Evolutionary conservation across 352 stramenopile genomes (phyloP).

Genomic region (Pythium sp.): DNA sequence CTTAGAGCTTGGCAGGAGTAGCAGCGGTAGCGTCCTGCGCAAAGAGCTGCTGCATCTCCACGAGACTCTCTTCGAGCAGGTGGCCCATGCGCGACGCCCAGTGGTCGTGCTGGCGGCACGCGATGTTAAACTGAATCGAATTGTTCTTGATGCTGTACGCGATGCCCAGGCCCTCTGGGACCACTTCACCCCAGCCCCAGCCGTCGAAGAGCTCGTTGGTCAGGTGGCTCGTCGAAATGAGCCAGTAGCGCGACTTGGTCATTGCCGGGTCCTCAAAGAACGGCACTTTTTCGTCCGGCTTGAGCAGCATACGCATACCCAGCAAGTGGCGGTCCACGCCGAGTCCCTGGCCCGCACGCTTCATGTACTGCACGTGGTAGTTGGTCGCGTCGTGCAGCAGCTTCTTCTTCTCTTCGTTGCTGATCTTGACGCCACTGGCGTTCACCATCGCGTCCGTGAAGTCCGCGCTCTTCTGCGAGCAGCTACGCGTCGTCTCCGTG

Average conservation of each 20-base stretch:
- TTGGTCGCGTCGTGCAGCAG: slow-evolving; percentile 42
- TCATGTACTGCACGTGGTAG: slow-evolving; percentile 67
- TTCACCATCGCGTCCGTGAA: slow-evolving; percentile 88
- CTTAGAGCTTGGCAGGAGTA: slow-evolving; percentile 33
- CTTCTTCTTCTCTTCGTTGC: slow-evolving; percentile 38
- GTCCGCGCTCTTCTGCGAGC: slow-evolving; percentile 68
- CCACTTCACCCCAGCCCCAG: slow-evolving; percentile 82
- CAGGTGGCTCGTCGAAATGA: slow-evolving; percentile 79
- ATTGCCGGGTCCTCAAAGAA: slow-evolving; percentile 78
- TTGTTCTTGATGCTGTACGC: slow-evolving; percentile 80
- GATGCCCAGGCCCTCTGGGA: slow-evolving; percentile 74
- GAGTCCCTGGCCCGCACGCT: slow-evolving; percentile 59
- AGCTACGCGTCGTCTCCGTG: slow-evolving; percentile 89
- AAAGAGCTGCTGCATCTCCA: slow-evolving; percentile 81
- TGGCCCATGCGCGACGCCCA: slow-evolving; percentile 65
- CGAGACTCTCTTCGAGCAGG: slow-evolving; percentile 68
- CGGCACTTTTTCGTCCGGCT: slow-evolving; percentile 43
- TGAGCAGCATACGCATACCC: slow-evolving; percentile 72
- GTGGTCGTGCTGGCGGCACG: slow-evolving; percentile 50
- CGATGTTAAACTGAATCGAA: slow-evolving; percentile 84
- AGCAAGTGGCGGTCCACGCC: slow-evolving; percentile 95
- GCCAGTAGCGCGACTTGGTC: slow-evolving; percentile 63
- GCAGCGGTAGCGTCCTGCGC: slow-evolving; percentile 9
- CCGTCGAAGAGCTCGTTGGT: slow-evolving; percentile 83
- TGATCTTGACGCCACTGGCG: slow-evolving; percentile 25